Conservation (phyloP, 1,284 basidiomycete genomes). For the Trametes pubescens region DNA sequence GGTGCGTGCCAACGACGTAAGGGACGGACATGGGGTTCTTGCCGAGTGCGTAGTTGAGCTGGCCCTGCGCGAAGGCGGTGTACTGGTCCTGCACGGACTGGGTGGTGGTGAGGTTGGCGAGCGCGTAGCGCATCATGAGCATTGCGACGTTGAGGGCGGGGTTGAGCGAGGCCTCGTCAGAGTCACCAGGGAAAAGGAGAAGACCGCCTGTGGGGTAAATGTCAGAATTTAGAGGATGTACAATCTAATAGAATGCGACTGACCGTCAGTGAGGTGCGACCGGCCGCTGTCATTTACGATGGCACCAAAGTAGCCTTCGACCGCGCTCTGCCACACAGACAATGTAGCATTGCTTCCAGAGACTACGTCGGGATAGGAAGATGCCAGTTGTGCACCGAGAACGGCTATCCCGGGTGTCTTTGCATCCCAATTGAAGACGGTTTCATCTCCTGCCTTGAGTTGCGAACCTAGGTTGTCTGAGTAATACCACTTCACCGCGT, state of each 20-base stretch:
- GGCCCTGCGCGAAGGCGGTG: conserved; percentile 71
- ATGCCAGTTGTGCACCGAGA: conserved; percentile 74
- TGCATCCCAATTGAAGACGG: conserved; percentile 91
- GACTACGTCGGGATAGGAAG: conserved; percentile 55
- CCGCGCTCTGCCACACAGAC: conserved; percentile 72
- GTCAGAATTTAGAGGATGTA: not conserved
- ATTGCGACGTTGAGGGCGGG: conserved; percentile 88
- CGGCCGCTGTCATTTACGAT: conserved; percentile 68
- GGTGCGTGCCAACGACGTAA: conserved; percentile 86
- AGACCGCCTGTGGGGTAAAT: conserved; percentile 66
- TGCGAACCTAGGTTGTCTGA: conserved; percentile 59
- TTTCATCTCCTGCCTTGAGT: conserved; percentile 47
- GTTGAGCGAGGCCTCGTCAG: conserved; percentile 81
- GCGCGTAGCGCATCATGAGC: conserved; percentile 80
- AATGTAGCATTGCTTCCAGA: conserved; percentile 51
- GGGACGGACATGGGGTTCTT: conserved; percentile 88
- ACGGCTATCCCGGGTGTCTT: conserved; percentile 81
- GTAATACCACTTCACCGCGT: conserved; percentile 72
- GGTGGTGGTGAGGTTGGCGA: conserved; percentile 64
- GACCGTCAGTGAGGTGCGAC: conserved; percentile 63
- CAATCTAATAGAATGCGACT: conserved; percentile 10
- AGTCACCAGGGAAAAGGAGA: conserved; percentile 83
- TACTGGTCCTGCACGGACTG: conserved; percentile 68
- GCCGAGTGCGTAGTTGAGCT: conserved; percentile 86
- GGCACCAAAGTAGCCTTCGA: conserved; percentile 81